Evolutionary conservation across 2,329 filamentous ascomycete genomes (phyloP).

Genomic region (Phyllosticta citriasiana): DNA sequence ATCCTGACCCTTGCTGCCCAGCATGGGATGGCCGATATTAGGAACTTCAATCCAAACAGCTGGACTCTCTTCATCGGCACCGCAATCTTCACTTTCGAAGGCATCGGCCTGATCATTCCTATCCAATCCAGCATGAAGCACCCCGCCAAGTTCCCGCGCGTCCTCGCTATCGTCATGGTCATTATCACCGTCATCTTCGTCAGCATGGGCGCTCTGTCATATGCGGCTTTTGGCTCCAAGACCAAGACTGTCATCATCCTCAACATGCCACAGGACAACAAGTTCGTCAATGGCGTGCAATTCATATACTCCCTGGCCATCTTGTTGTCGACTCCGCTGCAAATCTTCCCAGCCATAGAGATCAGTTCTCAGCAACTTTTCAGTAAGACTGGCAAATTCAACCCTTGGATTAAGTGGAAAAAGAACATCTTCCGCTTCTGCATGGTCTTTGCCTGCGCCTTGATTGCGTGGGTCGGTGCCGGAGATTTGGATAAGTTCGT

Average conservation of each 20-base stretch:
- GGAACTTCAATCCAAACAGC: conserved; percentile 77
- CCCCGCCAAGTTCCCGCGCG: conserved; percentile 79
- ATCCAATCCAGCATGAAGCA: conserved; percentile 96
- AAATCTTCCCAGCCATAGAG: conserved; percentile 95
- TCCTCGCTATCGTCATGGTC: conserved; percentile 85
- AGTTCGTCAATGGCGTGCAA: conserved; percentile 89
- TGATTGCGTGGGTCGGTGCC: conserved; percentile 85
- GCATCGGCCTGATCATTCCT: conserved; percentile 92
- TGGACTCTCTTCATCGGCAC: conserved; percentile 99
- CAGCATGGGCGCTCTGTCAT: conserved; percentile 84
- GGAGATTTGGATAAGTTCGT: conserved; percentile 97
- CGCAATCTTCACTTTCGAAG: conserved; percentile 97
- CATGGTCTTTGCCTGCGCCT: conserved; percentile 74
- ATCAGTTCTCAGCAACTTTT: conserved; percentile 94
- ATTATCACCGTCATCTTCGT: conserved; percentile 82
- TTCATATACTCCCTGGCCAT: conserved; percentile 98
- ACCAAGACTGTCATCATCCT: conserved; percentile 95
- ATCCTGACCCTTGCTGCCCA: conserved; percentile 68
- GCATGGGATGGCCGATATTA: conserved; percentile 71
- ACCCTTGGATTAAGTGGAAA: conserved; percentile 98
- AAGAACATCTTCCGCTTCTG: conserved; percentile 97
- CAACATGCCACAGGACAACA: conserved; percentile 92
- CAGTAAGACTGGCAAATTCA: conserved; percentile 90
- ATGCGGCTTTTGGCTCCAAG: conserved; percentile 88
- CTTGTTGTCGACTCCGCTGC: conserved; percentile 83